These are phyloP conservation scores for Lupinus albus DNA, from an alignment of 306 rosid species.

Conservation along the genomic window DNA sequence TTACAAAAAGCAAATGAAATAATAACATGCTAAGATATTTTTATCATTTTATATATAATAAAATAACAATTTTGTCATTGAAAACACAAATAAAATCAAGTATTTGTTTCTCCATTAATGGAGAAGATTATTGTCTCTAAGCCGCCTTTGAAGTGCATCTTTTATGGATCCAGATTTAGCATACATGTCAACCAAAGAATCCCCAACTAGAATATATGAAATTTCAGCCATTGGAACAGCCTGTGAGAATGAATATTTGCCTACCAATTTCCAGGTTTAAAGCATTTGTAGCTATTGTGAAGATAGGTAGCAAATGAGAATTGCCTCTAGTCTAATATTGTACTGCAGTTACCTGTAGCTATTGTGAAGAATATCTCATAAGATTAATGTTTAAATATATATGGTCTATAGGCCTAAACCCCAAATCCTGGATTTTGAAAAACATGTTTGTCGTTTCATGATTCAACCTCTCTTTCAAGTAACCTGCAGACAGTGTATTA, in stretches of 20 bases:
- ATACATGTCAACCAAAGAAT: conserved; percentile 91
- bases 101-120: too few relatives aligned
- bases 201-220: conserved; percentile 65
- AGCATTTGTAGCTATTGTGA: conserved; percentile 68
- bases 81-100: too few relatives aligned
- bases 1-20: too few relatives aligned
- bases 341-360: conserved; percentile 59
- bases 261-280: conserved; percentile 66
- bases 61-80: too few relatives aligned
- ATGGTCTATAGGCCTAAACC: conserved; percentile 63
- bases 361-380: too few relatives aligned
- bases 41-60: too few relatives aligned
- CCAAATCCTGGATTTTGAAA: conserved; percentile 63
- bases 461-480: conserved; percentile 65
- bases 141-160: conserved; percentile 64
- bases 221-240: conserved; percentile 54
- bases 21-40: too few relatives aligned
- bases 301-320: conserved; percentile 76
- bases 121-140: too few relatives aligned
- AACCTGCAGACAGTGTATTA: conserved; percentile 78
- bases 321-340: conserved; percentile 65
- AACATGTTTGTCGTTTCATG: conserved; percentile 66
- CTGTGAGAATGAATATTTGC: conserved; percentile 85
- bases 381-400: too few relatives aligned
- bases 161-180: conserved; percentile 89